phyloP scores from a whole-genome alignment of 1,284 basidiomycete species.

The Heliocybe sulcata region DNA sequence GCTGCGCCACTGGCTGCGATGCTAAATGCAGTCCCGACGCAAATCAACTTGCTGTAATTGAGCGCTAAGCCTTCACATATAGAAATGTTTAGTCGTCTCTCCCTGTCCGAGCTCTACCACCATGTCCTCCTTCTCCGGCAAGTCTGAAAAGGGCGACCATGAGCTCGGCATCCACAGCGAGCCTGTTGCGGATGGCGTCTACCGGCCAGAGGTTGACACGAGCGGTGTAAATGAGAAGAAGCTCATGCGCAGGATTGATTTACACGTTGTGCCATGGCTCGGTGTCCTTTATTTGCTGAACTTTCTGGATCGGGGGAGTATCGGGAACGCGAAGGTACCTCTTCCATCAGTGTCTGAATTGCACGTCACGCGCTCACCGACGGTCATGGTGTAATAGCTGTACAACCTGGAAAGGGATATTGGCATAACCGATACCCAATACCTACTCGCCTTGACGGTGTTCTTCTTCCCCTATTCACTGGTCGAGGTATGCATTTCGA shows the following conservation, averaged over 20 bases:
- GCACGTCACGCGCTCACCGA: constrained; percentile 6
- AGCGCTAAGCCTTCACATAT: not conserved
- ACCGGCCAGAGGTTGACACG: not conserved
- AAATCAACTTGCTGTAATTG: not conserved
- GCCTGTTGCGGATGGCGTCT: not conserved
- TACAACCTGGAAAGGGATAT: constrained; percentile 41
- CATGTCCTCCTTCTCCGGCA: not conserved
- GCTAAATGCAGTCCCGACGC: not conserved
- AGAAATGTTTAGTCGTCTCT: too few species aligned
- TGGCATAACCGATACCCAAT: constrained; percentile 41
- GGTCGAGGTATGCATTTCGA: constrained; percentile 36
- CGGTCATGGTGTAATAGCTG: constrained; percentile 22
- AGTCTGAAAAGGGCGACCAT: not conserved
- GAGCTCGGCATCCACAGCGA: not conserved
- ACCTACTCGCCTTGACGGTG: constrained; percentile 45
- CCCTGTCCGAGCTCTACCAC: not conserved
- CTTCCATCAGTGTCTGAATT: constrained; percentile 12
- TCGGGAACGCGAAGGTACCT: constrained; percentile 54
- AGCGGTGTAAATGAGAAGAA: not conserved
- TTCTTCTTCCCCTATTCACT: constrained; percentile 53
- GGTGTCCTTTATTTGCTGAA: not conserved
- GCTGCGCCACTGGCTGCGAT: not conserved
- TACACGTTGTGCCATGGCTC: not conserved
- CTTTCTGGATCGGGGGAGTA: constrained; percentile 55
- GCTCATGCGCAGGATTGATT: constrained; percentile 1